phyloP scores from a whole-genome alignment of 148 eudicot species.

The Fallopia convolvulus region DNA sequence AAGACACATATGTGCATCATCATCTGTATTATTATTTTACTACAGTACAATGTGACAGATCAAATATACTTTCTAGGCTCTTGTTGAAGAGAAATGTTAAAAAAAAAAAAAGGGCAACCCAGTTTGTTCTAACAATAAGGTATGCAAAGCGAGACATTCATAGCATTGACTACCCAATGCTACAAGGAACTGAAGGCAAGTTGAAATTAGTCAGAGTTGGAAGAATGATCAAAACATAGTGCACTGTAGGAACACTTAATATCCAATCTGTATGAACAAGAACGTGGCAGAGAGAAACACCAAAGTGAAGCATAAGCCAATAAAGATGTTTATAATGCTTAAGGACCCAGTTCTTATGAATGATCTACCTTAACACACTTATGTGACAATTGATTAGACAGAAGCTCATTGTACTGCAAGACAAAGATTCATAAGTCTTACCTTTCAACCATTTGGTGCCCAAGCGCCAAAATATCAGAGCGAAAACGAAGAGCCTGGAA shows the following conservation, averaged over 20 bases:
- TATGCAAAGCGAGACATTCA: background rate
- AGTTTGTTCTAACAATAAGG: background rate
- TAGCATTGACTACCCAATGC: background rate
- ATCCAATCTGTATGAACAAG: background rate
- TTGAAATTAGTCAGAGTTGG: background rate
- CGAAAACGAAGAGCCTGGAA: constrained; percentile 90
- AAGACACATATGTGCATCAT: constrained; percentile 6
- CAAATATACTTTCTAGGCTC: background rate
- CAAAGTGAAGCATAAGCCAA: background rate
- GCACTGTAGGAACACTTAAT: background rate
- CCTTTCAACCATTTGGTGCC: constrained; percentile 72
- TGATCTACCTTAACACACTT: background rate
- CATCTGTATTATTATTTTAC: background rate
- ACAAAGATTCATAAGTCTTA: constrained; percentile 19
- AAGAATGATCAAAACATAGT: background rate
- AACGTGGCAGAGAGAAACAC: background rate
- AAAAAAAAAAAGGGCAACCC: background rate
- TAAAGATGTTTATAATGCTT: background rate
- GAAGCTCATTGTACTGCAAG: background rate
- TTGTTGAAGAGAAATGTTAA: background rate
- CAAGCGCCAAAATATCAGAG: constrained; percentile 62
- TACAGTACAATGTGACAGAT: background rate
- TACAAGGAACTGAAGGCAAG: background rate
- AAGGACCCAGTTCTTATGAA: background rate
- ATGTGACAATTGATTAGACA: background rate